Conservation (phyloP, 352 stramenopile species). For the Thraustochytrium striatum region DNA sequence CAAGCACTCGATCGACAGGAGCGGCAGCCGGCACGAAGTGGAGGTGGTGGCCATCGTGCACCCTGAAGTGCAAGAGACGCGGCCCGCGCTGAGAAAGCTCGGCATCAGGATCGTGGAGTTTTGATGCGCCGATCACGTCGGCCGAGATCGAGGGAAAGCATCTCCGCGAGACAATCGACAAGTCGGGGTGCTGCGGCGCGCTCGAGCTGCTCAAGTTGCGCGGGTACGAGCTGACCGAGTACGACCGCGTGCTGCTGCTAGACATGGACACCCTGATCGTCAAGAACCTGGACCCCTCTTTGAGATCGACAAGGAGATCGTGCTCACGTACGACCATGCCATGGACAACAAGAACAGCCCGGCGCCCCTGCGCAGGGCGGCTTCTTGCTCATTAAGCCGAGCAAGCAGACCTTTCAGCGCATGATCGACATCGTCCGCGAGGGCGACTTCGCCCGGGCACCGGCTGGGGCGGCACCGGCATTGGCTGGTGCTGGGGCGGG, state of each 20-base stretch:
- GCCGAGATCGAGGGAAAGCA: slow-evolving; percentile 50
- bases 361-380: slow-evolving; percentile 60
- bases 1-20: slow-evolving; percentile 49
- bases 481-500: slow-evolving; percentile 62
- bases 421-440: slow-evolving; percentile 62
- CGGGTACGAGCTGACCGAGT: slow-evolving; percentile 48
- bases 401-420: slow-evolving; percentile 56
- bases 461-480: slow-evolving; percentile 61
- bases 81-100: slow-evolving; percentile 25
- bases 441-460: slow-evolving; percentile 57
- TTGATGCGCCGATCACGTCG: slow-evolving; percentile 23
- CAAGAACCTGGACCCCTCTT: slow-evolving; percentile 52
- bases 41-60: slow-evolving; percentile 52
- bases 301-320: slow-evolving; percentile 41
- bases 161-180: slow-evolving; percentile 38
- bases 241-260: slow-evolving; percentile 54
- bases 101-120: slow-evolving; percentile 50
- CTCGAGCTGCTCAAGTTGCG: slow-evolving; percentile 53
- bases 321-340: slow-evolving; percentile 64
- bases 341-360: slow-evolving; percentile 52
- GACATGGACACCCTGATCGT: slow-evolving; percentile 53
- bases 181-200: slow-evolving; percentile 50
- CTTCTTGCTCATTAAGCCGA: slow-evolving; percentile 62
- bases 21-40: slow-evolving; percentile 16
- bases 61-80: slow-evolving; percentile 33